Conservation (phyloP, 108 stramenopile genomes). For the Nitzschia sp. region DNA sequence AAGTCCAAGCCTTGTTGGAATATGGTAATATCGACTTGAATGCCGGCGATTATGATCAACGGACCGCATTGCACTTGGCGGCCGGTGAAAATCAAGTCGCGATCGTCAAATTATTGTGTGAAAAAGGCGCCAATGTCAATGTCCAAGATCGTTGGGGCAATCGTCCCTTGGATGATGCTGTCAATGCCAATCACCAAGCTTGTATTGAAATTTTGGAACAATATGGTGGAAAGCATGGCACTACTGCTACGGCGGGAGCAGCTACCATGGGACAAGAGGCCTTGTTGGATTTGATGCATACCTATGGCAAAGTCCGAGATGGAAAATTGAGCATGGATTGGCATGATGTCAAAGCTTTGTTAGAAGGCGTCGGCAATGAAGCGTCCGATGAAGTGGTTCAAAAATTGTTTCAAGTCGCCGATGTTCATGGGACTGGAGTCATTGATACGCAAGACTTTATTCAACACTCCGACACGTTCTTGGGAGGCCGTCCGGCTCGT, state of each 20-base stretch:
- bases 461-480: conserved; percentile 22
- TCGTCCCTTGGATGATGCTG: conserved; percentile 75
- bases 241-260: conserved; percentile 4
- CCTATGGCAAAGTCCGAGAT: conserved; percentile 47
- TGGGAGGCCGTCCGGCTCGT: conserved; percentile 64
- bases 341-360: conserved; percentile 60
- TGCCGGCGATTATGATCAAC: conserved; percentile 73
- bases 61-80: conserved; percentile 73
- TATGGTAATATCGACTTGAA: conserved; percentile 60
- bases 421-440: conserved; percentile 44
- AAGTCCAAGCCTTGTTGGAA: conserved; percentile 52
- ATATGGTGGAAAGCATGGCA: conserved; percentile 40
- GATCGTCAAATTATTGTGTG: conserved; percentile 54
- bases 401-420: conserved; percentile 54
- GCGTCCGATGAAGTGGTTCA: conserved; percentile 50
- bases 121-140: conserved; percentile 74
- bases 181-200: conserved; percentile 26
- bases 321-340: conserved; percentile 46
- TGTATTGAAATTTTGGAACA: conserved; percentile 47
- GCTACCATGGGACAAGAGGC: conserved; percentile 39
- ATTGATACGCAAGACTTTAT: conserved; percentile 39
- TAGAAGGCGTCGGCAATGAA: conserved; percentile 58
- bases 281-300: conserved; percentile 57
- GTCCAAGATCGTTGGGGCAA: conserved; percentile 76
- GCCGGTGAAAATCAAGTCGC: conserved; percentile 63